Evolutionary conservation across 495 filamentous ascomycete species (phyloP).

Genomic region (Neurospora sublineolata): DNA sequence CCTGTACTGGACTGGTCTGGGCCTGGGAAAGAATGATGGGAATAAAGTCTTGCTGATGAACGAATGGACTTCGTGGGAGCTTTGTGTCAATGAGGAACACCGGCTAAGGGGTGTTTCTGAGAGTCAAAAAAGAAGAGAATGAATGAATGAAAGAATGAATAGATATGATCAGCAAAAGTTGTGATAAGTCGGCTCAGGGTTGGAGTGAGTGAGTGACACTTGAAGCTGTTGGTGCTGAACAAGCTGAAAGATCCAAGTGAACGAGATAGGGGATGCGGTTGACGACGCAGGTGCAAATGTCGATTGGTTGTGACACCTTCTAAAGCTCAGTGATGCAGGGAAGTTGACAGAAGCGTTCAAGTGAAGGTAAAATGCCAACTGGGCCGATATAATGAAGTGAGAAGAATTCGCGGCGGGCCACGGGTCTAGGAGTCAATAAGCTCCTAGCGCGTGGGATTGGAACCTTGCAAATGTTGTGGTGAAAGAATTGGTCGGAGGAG

Average conservation of each 20-base stretch:
- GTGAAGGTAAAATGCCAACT: background rate
- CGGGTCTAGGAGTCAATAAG: background rate
- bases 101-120: background rate
- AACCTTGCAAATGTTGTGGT: background rate
- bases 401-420: background rate
- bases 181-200: background rate
- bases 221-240: background rate
- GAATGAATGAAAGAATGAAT: background rate
- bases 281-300: background rate
- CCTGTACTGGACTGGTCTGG: background rate
- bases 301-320: background rate
- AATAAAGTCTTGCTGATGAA: background rate
- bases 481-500: background rate
- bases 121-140: background rate
- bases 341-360: background rate
- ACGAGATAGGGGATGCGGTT: background rate
- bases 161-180: background rate
- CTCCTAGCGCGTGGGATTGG: background rate
- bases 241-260: background rate
- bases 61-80: background rate
- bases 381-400: background rate
- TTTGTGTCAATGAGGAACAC: background rate
- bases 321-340: background rate
- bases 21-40: background rate
- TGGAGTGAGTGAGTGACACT: background rate